Evolutionary conservation across 108 stramenopile species (phyloP).

Genomic region (Pseudonitzschia multiseries): DNA sequence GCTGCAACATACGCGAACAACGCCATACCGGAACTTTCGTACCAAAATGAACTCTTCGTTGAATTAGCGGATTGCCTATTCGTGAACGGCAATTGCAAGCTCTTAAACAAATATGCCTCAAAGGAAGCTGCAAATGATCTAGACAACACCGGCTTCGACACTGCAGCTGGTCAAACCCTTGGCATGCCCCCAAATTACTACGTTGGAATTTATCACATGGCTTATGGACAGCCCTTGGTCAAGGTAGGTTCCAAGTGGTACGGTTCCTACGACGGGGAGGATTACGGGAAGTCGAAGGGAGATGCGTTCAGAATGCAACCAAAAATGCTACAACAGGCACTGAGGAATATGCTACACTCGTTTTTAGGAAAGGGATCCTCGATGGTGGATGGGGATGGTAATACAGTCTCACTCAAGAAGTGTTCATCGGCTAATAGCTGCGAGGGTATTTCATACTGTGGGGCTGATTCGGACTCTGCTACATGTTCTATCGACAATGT

Average conservation of each 20-base stretch:
- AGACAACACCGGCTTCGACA: constrained; percentile 50
- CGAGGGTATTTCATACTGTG: constrained; percentile 64
- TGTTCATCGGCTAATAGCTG: constrained; percentile 63
- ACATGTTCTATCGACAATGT: constrained; percentile 60
- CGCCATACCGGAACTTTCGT: constrained; percentile 52
- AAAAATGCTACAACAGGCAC: constrained; percentile 55
- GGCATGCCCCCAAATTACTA: constrained; percentile 80
- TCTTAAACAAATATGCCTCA: constrained; percentile 55
- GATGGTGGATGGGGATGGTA: constrained; percentile 21
- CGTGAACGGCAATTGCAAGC: constrained; percentile 63
- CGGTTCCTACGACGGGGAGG: constrained; percentile 64
- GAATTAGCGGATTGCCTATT: constrained; percentile 64
- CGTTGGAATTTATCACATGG: constrained; percentile 58
- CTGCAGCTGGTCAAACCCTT: constrained; percentile 48
- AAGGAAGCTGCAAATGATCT: constrained; percentile 61
- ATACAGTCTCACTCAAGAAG: constrained; percentile 4
- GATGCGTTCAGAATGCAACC: constrained; percentile 71
- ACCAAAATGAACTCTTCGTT: constrained; percentile 51
- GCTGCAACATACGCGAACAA: constrained; percentile 60
- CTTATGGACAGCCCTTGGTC: constrained; percentile 79
- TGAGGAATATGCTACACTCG: constrained; percentile 72
- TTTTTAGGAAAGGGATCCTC: constrained; percentile 66
- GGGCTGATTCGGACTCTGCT: constrained; percentile 39
- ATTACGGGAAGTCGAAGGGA: constrained; percentile 57
- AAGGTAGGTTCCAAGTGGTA: constrained; percentile 64